Evolutionary conservation across 192 early-diverging fungal genomes (phyloP).

Genomic region (Coemansia sp.): DNA sequence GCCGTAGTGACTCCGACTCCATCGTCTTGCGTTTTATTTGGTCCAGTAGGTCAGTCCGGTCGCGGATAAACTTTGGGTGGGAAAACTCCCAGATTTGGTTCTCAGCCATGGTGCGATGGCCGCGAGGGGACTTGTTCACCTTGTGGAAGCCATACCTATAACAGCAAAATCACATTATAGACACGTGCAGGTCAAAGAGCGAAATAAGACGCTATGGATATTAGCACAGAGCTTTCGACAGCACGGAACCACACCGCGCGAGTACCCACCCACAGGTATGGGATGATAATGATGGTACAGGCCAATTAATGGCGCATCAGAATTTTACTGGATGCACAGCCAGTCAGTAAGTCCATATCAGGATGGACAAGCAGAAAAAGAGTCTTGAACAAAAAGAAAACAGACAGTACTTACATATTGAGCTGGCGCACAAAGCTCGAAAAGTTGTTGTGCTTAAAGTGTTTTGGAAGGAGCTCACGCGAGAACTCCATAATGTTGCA

Average conservation of each 20-base stretch:
- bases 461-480: conserved; percentile 85
- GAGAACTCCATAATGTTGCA: conserved; percentile 91
- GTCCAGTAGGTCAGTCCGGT: conserved; percentile 75
- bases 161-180: background rate
- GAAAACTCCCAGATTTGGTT: conserved; percentile 94
- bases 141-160: conserved; percentile 82
- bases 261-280: too few relatives aligned
- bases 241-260: too few relatives aligned
- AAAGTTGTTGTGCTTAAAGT: conserved; percentile 95
- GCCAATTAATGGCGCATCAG: too few relatives aligned
- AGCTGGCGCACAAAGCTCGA: conserved; percentile 87
- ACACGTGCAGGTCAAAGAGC: background rate
- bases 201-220: background rate
- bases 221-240: too few relatives aligned
- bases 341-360: too few relatives aligned
- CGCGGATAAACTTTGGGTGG: conserved; percentile 78
- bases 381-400: conserved; percentile 3
- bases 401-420: conserved; percentile 64
- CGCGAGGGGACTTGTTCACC: conserved; percentile 86
- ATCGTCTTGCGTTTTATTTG: conserved; percentile 92
- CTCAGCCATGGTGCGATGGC: conserved; percentile 80
- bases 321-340: too few relatives aligned
- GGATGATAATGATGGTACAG: too few relatives aligned
- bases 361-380: background rate
- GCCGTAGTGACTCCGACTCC: conserved; percentile 74